These are phyloP conservation scores for Papiliotrema laurentii DNA, from an alignment of 1,284 basidiomycete species.

Conservation along the genomic window DNA sequence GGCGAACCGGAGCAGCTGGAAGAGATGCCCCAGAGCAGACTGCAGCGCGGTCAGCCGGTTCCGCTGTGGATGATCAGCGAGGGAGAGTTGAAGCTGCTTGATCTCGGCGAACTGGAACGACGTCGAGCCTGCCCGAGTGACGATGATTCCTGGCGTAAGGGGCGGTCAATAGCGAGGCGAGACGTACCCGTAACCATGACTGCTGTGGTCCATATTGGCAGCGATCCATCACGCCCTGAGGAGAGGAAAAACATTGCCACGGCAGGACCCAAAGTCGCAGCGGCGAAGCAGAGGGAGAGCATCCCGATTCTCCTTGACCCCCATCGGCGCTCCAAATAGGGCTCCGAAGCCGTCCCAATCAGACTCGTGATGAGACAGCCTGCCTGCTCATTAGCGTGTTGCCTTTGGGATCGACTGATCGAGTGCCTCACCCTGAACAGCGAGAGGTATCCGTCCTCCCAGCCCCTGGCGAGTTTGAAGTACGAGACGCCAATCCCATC, in stretches of 20 bases:
- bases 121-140: not conserved
- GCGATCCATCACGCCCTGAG: not conserved
- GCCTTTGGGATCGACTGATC: not conserved
- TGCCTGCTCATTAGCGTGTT: not conserved
- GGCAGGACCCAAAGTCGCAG: not conserved
- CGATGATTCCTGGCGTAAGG: slow-evolving; percentile 3
- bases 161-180: not conserved
- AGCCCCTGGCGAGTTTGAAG: slow-evolving; percentile 1
- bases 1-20: slow-evolving; percentile 1
- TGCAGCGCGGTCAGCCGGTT: slow-evolving; percentile 5
- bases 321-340: not conserved
- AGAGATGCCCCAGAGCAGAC: not conserved
- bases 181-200: not conserved
- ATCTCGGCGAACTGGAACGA: slow-evolving; percentile 1
- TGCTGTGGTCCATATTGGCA: not conserved
- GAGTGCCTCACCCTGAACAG: not conserved
- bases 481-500: slow-evolving; percentile 4
- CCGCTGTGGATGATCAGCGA: not conserved
- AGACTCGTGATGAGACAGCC: not conserved
- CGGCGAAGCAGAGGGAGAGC: not conserved
- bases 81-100: slow-evolving; percentile 1
- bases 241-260: slow-evolving; percentile 1
- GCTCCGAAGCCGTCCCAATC: not conserved
- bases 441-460: not conserved
- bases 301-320: not conserved